These are phyloP conservation scores for Penicillium nucicola DNA, from an alignment of 495 filamentous ascomycete species.

Conservation along the genomic window DNA sequence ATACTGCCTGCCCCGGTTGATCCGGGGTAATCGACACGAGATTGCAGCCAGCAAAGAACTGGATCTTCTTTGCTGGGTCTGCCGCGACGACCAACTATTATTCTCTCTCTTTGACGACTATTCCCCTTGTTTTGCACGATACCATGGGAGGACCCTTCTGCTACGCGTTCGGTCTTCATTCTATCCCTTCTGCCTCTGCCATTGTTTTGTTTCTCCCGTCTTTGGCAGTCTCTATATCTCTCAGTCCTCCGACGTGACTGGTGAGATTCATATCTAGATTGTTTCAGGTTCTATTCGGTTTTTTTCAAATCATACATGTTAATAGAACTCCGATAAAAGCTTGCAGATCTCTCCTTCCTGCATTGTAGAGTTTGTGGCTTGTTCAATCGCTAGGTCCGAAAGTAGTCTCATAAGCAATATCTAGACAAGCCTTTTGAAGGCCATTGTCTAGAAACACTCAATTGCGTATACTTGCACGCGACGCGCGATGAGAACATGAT, in stretches of 20 bases:
- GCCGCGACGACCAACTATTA: slow-evolving; percentile 31
- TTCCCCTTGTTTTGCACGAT: slow-evolving; percentile 21
- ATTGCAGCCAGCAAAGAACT: slow-evolving; percentile 17
- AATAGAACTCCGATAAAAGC: no score
- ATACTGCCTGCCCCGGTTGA: slow-evolving; percentile 20
- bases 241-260: not conserved
- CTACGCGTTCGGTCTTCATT: slow-evolving; percentile 11
- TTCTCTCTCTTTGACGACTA: slow-evolving; percentile 26
- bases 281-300: not conserved
- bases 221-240: not conserved
- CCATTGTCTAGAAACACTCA: not conserved
- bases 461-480: not conserved
- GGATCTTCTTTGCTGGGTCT: slow-evolving; percentile 15
- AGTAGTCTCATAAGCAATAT: not conserved
- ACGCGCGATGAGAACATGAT: slow-evolving; percentile 7
- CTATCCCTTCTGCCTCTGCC: not conserved
- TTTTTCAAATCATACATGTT: no score
- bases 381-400: no score
- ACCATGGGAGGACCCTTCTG: slow-evolving; percentile 25
- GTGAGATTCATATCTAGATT: no score
- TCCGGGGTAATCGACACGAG: slow-evolving; percentile 18
- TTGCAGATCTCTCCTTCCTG: no score
- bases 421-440: not conserved
- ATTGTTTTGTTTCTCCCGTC: slow-evolving; percentile 1
- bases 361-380: no score